phyloP scores from a whole-genome alignment of 768 basidiomycete genomes.

The Hortiboletus flavorubellus region DNA sequence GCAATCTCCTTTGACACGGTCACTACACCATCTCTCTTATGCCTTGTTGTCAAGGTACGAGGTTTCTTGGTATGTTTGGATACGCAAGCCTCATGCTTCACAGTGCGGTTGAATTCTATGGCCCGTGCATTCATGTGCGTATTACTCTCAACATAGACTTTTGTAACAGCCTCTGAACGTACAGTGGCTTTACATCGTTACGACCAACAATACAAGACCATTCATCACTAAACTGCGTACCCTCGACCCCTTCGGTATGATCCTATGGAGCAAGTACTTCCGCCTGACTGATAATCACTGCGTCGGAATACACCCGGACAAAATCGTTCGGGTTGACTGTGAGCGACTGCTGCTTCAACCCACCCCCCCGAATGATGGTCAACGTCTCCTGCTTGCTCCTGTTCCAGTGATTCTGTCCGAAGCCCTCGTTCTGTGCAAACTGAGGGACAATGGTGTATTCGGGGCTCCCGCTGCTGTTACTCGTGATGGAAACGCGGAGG shows the following conservation, averaged over 20 bases:
- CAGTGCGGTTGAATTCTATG: too few species aligned
- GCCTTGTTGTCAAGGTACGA: too few species aligned
- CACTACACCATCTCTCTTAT: too few species aligned
- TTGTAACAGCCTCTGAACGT: too few species aligned
- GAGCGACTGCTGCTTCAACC: slow-evolving; percentile 7
- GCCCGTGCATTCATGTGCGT: too few species aligned
- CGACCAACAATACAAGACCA: neutral
- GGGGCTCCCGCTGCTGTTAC: slow-evolving; percentile 4
- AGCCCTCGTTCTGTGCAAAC: neutral
- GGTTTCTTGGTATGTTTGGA: too few species aligned
- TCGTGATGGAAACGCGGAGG: slow-evolving; percentile 6
- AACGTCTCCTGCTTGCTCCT: slow-evolving; percentile 8
- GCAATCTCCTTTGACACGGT: too few species aligned
- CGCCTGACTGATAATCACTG: slow-evolving; percentile 10
- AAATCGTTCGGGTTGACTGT: slow-evolving; percentile 12
- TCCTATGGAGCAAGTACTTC: neutral
- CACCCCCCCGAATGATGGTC: slow-evolving; percentile 1
- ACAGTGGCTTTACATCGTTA: neutral
- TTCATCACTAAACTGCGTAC: neutral
- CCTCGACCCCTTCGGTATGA: neutral
- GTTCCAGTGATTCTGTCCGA: slow-evolving; percentile 6
- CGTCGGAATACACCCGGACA: slow-evolving; percentile 12
- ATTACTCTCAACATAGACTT: too few species aligned
- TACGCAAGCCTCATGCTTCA: too few species aligned
- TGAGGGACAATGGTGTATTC: neutral